Conservation (phyloP, 192 early-diverging fungal species). For the Linnemannia schmuckeri region DNA sequence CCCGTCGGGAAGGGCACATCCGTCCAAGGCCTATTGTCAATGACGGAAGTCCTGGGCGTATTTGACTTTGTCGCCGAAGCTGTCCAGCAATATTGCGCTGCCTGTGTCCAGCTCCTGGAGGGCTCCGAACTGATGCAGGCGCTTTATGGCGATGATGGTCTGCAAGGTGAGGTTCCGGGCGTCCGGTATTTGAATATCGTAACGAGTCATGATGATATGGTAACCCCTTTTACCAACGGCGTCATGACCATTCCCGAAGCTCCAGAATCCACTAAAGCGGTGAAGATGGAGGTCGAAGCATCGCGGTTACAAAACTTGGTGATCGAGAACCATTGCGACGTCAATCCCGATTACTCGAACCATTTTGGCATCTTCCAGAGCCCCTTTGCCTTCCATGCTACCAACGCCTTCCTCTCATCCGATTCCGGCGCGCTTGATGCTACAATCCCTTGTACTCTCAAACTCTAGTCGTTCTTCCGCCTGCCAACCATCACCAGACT, state of each 20-base stretch:
- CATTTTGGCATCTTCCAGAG: conserved; percentile 24
- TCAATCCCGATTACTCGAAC: background rate
- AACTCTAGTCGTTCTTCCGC: background rate
- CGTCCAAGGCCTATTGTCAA: conserved; percentile 3
- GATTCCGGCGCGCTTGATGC: background rate
- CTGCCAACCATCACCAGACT: background rate
- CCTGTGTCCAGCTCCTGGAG: conserved; percentile 26
- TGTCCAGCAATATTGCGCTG: conserved; percentile 1
- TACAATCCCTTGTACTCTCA: background rate
- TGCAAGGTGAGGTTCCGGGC: background rate
- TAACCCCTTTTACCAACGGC: conserved; percentile 26
- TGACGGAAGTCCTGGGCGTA: conserved; percentile 10
- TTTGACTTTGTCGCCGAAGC: background rate
- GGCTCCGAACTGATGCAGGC: conserved; percentile 15
- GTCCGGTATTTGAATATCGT: conserved; percentile 25
- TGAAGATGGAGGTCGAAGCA: background rate
- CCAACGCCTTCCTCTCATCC: conserved; percentile 13
- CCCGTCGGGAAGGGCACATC: conserved; percentile 26
- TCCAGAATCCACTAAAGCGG: background rate
- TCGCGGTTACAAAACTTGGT: conserved; percentile 14
- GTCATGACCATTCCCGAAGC: background rate
- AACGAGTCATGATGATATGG: conserved; percentile 11
- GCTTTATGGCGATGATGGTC: background rate
- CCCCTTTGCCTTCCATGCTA: conserved; percentile 18
- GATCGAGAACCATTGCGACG: conserved; percentile 18